Conservation (phyloP, 495 filamentous ascomycete species). For the Aspergillus panamensis region DNA sequence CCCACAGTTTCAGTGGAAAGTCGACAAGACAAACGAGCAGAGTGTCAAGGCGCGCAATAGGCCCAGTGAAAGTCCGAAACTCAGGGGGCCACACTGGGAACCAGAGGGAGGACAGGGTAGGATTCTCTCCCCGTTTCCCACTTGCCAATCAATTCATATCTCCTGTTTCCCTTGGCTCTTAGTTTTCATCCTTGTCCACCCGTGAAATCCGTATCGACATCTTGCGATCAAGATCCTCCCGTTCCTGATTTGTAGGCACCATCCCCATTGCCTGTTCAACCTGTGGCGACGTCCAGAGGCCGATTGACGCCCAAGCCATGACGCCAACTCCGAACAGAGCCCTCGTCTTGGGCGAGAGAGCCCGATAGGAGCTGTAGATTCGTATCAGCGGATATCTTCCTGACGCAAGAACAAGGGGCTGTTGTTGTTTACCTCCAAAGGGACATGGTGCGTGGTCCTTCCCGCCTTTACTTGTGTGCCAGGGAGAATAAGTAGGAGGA, state of each 20-base stretch:
- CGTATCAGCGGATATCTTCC: not conserved
- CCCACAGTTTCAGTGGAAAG: too few species aligned
- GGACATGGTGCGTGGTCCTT: not conserved
- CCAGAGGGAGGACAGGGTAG: not conserved
- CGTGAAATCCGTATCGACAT: constrained; percentile 47
- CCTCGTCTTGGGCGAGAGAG: constrained; percentile 58
- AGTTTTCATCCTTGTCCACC: constrained; percentile 31
- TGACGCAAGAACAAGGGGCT: not conserved
- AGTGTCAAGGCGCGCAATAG: too few species aligned
- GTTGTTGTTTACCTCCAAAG: constrained; percentile 9
- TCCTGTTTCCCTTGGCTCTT: not conserved
- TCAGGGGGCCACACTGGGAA: too few species aligned
- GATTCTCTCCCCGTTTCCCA: not conserved
- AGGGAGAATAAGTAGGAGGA: too few species aligned
- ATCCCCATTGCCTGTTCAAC: constrained; percentile 62
- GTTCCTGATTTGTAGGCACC: constrained; percentile 58
- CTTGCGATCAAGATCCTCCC: constrained; percentile 49
- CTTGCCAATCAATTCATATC: not conserved
- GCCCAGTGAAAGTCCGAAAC: too few species aligned
- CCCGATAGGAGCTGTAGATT: constrained; percentile 52
- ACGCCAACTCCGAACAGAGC: constrained; percentile 61
- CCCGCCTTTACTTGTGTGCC: too few species aligned
- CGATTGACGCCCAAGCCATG: constrained; percentile 61
- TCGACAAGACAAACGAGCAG: too few species aligned
- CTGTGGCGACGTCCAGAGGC: constrained; percentile 54